Percentiles rank a stretch among this genome's conserved stretches.
Conservation (phyloP, 148 eudicot species). For the Arctostaphylos glauca region DNA sequence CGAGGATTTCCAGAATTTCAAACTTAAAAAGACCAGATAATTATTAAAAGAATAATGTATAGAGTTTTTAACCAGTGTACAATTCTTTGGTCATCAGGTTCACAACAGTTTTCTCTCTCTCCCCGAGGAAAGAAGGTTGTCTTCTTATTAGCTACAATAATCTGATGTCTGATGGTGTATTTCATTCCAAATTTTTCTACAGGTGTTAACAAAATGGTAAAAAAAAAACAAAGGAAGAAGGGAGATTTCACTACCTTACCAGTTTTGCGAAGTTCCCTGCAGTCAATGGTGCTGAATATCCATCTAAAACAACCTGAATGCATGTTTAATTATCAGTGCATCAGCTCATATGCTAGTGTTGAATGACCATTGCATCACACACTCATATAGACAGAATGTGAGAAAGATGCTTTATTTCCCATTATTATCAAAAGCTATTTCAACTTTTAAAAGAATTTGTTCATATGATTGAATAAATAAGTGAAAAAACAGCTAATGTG, state of each 20-base stretch:
- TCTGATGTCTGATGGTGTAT: neutral
- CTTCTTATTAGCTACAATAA: neutral
- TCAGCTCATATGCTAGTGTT: neutral
- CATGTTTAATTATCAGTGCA: constrained; percentile 3
- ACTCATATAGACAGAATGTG: neutral
- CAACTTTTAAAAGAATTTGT: neutral
- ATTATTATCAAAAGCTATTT: neutral
- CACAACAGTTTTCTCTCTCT: neutral
- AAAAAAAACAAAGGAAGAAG: constrained; percentile 21
- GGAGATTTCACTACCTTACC: constrained; percentile 79
- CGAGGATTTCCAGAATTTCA: neutral
- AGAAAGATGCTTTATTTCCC: neutral
- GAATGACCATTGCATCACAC: neutral
- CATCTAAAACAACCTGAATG: constrained; percentile 48
- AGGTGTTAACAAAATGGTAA: neutral
- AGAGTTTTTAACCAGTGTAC: neutral
- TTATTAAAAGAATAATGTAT: neutral
- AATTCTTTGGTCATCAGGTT: neutral
- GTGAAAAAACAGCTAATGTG: neutral
- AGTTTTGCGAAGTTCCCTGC: constrained; percentile 94
- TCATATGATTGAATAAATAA: neutral
- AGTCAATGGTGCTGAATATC: constrained; percentile 92
- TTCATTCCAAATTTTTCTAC: neutral
- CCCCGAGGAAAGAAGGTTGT: neutral
- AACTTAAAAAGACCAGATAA: neutral